Evolutionary conservation across 2,329 filamentous ascomycete species (phyloP), one percentile per base, ranked within the genome.

Genomic region (Leptographium lundbergii): DNA sequence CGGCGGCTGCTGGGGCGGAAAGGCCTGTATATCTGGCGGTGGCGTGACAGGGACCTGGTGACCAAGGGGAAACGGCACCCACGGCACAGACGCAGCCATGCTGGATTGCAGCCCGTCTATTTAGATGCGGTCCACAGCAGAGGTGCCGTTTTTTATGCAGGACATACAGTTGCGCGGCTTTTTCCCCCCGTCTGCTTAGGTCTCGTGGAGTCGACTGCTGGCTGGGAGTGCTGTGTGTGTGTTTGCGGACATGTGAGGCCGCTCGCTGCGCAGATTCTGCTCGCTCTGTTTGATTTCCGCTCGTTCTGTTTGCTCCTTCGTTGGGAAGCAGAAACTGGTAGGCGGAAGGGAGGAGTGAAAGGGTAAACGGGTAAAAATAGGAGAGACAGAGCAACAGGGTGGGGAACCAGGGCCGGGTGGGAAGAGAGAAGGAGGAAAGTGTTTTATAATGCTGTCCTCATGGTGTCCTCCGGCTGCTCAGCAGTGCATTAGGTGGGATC

Each of bases 1-100:
- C 24, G 58, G 59, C 11, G 60, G 61, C 19, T 60, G 59, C 11
- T 48, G 10, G 45, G 61, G 39, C 10, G 60, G 61, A 60, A 75
- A 73, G 5, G 67, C 65, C 45, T 69, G 68, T 58, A 71, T 68
- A 42, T 74, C 72, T 39, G 72, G 72, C 7, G 73, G 71, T 56
- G 72, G 73, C 7, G 73, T 73, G 53, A 73, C 68, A 47, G 72
- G 72, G 17, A 70, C 67, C 32, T 72, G 68, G 57, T 69, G 60
- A 57, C 68, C 69, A 59, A 69, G 66, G 39, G 65, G 65, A 36
- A 65, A 61, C 19, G 68, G 66, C 52, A 68, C 61, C 47, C 66
- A 64, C 53, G 67, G 62, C 54, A 67, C 64, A 34, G 68, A 64
- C 29, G 67, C 58, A 59, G 68, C 64, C 66, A 69, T 66, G 51